Conservation (phyloP, 225 moss, liverwort and hornwort genomes). For the Antitrichia curtipendula region DNA sequence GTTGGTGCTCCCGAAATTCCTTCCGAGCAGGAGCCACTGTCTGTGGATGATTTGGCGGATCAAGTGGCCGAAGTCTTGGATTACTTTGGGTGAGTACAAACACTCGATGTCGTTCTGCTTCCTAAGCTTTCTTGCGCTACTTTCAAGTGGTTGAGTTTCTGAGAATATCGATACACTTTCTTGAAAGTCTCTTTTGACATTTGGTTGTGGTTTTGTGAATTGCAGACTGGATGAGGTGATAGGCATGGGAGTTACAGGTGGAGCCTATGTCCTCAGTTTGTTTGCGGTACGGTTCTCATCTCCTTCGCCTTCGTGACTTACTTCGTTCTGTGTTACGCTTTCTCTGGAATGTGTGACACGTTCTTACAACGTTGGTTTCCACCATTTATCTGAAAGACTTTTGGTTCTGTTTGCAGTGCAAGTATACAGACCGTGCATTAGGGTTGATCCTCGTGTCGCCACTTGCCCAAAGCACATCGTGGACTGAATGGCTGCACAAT, state of each 20-base stretch:
- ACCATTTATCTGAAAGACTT: not conserved
- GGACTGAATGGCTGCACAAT: slow-evolving; percentile 97
- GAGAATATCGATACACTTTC: not conserved
- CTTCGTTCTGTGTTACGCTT: not conserved
- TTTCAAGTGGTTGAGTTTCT: not conserved
- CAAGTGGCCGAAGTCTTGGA: slow-evolving; percentile 89
- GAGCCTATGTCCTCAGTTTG: slow-evolving; percentile 72
- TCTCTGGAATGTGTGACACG: not conserved
- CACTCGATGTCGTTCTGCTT: not conserved
- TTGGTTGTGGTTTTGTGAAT: not conserved
- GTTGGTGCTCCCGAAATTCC: slow-evolving; percentile 59
- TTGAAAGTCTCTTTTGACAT: not conserved
- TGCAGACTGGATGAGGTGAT: slow-evolving; percentile 74
- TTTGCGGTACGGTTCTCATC: slow-evolving; percentile 48
- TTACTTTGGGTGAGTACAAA: slow-evolving; percentile 44
- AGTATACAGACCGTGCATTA: slow-evolving; percentile 64
- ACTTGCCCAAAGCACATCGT: slow-evolving; percentile 65
- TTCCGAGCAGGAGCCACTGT: slow-evolving; percentile 39
- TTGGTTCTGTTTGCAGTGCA: slow-evolving; percentile 42
- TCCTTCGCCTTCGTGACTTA: not conserved
- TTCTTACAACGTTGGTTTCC: not conserved
- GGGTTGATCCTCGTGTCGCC: slow-evolving; percentile 92
- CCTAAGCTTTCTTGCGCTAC: not conserved
- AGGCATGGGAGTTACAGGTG: slow-evolving; percentile 78
- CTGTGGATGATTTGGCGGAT: slow-evolving; percentile 65